Conservation (phyloP, 768 basidiomycete species). For the Mycena sanguinolenta region DNA sequence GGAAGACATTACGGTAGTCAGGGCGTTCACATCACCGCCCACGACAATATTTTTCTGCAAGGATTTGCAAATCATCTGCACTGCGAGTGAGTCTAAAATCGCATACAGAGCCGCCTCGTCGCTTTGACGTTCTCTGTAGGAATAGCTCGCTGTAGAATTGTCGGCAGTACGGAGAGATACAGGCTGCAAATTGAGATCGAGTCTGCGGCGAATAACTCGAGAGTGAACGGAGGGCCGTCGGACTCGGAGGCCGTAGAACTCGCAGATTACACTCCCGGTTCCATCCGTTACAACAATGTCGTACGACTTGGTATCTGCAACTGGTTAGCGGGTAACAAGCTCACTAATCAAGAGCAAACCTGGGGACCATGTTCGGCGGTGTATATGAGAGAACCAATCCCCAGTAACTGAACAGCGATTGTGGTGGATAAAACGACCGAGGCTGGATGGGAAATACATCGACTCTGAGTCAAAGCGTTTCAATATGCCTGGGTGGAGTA, state of each 20-base stretch:
- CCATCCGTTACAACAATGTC: not conserved
- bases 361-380: not conserved
- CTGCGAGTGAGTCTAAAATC: not conserved
- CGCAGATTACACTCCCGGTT: not conserved
- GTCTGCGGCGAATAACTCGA: not conserved
- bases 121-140: not conserved
- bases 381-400: not conserved
- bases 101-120: not conserved
- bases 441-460: not conserved
- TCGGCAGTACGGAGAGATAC: not conserved
- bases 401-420: not conserved
- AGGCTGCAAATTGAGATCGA: not conserved
- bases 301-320: not conserved
- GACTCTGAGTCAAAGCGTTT: not conserved
- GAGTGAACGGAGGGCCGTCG: not conserved
- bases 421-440: not conserved
- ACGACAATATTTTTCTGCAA: not conserved
- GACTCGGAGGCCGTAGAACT: not conserved
- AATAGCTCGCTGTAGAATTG: not conserved
- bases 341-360: not conserved
- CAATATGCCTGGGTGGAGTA: not conserved
- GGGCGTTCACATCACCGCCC: not conserved
- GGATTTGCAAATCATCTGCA: not conserved
- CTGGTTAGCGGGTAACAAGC: not conserved
- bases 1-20: not conserved